phyloP scores from a whole-genome alignment of 768 basidiomycete genomes.

The Suillus tomentosus region DNA sequence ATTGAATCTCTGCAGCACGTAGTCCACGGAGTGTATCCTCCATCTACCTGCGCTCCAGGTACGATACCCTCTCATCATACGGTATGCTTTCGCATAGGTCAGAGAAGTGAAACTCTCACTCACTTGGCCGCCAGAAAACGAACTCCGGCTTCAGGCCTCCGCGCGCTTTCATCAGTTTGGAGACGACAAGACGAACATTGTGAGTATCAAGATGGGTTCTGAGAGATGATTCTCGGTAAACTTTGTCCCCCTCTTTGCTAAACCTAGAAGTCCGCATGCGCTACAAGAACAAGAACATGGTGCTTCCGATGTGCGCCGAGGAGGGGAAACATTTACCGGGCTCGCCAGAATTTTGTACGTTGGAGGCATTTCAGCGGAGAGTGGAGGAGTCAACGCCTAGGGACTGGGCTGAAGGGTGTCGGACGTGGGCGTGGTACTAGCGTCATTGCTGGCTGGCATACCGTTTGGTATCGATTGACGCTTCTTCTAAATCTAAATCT shows the following conservation, averaged over 20 bases:
- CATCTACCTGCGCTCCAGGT: too few relatives aligned
- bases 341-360: constrained; percentile 72
- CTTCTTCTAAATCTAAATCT: too few relatives aligned
- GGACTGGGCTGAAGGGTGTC: constrained; percentile 69
- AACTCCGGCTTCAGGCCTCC: constrained; percentile 7
- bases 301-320: constrained; percentile 64
- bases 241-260: too few relatives aligned
- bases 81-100: constrained; percentile 40
- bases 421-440: constrained; percentile 4
- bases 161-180: too few relatives aligned
- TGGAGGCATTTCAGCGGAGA: constrained; percentile 61
- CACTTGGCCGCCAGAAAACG: too few relatives aligned
- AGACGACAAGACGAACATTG: too few relatives aligned
- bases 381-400: constrained; percentile 65
- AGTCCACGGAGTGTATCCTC: too few relatives aligned
- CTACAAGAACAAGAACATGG: constrained; percentile 68
- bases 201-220: too few relatives aligned
- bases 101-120: background rate
- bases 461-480: background rate
- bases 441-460: background rate
- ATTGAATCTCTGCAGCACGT: too few relatives aligned
- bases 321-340: constrained; percentile 69
- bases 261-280: constrained; percentile 58
- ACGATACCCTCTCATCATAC: constrained; percentile 47
- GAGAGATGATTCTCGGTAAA: constrained; percentile 13